Conservation (phyloP, 1,284 basidiomycete genomes). For the Pisolithus thermaeus region DNA sequence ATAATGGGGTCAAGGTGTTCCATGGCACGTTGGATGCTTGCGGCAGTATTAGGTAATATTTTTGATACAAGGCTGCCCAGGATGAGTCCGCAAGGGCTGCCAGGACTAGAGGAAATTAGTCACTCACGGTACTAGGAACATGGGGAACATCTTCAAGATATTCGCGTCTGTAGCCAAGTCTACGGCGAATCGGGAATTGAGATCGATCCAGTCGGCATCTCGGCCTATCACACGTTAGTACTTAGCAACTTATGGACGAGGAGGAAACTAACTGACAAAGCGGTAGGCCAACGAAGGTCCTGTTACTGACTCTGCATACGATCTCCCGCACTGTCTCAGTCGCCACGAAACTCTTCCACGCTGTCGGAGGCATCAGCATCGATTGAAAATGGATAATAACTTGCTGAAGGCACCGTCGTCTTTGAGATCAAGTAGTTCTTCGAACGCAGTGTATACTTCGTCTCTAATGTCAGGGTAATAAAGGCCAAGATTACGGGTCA, state of each 20-base stretch:
- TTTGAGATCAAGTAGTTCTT: conserved; percentile 18
- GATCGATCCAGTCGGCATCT: conserved; percentile 32
- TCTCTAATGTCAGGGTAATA: conserved; percentile 26
- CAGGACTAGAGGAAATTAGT: background rate
- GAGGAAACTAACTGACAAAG: conserved; percentile 25
- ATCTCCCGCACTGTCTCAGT: conserved; percentile 17
- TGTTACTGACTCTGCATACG: conserved; percentile 30
- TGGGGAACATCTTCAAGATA: conserved; percentile 32
- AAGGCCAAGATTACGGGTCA: conserved; percentile 27
- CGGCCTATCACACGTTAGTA: conserved; percentile 28
- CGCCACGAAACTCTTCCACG: conserved; percentile 26
- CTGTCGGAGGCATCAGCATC: conserved; percentile 11
- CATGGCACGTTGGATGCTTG: conserved; percentile 5
- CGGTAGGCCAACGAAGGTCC: conserved; percentile 37
- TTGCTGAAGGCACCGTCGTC: conserved; percentile 9
- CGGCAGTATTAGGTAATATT: conserved; percentile 20
- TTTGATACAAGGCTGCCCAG: conserved; percentile 4
- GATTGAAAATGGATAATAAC: background rate
- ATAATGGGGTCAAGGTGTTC: conserved; percentile 33
- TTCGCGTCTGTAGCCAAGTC: conserved; percentile 23
- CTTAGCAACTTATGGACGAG: background rate
- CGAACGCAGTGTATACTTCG: conserved; percentile 28
- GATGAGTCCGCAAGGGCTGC: background rate
- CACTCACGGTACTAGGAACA: conserved; percentile 34
- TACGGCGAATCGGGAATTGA: conserved; percentile 30